Percentiles rank a stretch among this genome's conserved stretches.
phyloP scores from a whole-genome alignment of 148 eudicot genomes.

The Spergularia marina region DNA sequence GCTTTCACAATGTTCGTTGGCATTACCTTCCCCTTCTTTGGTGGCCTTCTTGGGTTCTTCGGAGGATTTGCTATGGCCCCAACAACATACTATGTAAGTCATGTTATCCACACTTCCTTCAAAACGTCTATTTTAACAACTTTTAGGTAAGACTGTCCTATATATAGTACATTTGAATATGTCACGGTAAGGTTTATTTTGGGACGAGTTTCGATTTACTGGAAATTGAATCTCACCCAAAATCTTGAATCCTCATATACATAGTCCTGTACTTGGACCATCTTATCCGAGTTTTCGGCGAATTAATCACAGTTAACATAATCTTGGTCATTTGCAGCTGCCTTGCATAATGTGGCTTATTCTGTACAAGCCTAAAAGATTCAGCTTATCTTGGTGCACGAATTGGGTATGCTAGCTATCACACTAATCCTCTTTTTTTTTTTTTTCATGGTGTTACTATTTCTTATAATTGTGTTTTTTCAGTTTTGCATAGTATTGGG shows the following conservation, averaged over 20 bases:
- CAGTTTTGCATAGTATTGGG: slow-evolving; percentile 48
- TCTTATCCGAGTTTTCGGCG: background rate
- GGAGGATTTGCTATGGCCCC: slow-evolving; percentile 85
- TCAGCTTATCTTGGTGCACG: slow-evolving; percentile 40
- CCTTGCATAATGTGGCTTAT: slow-evolving; percentile 50
- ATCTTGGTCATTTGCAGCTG: slow-evolving; percentile 27
- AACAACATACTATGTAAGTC: slow-evolving; percentile 59
- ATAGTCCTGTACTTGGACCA: background rate
- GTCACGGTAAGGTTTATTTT: background rate
- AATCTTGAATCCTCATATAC: background rate
- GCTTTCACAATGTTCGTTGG: slow-evolving; percentile 56
- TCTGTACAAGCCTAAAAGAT: slow-evolving; percentile 42
- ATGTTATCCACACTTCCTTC: background rate
- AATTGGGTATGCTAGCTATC: slow-evolving; percentile 40
- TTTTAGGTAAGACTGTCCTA: background rate
- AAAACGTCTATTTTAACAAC: too few species aligned
- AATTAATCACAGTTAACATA: background rate
- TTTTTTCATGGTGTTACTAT: background rate
- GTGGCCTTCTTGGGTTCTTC: slow-evolving; percentile 66
- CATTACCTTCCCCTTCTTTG: slow-evolving; percentile 65
- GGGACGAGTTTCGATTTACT: background rate
- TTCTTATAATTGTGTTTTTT: background rate
- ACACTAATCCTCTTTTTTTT: background rate
- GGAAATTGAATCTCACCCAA: background rate
- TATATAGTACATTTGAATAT: background rate